These are phyloP conservation scores for Raddia guianensis DNA, from an alignment of 176 grass and related monocot genomes.

Conservation along the genomic window DNA sequence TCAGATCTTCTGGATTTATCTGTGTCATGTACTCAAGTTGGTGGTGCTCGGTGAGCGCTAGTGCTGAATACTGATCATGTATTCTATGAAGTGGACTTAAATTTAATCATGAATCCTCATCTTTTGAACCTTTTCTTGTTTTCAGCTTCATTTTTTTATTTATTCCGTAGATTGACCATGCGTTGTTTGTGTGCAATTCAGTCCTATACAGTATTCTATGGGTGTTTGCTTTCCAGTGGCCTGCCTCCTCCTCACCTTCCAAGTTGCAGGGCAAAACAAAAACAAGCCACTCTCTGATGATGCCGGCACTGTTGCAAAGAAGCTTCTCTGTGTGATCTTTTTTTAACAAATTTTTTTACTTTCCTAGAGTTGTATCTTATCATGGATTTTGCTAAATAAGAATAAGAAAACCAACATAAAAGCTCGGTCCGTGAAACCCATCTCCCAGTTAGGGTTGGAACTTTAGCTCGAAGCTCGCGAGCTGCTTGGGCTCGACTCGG, in stretches of 20 bases:
- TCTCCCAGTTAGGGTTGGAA: too few species aligned
- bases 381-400: too few species aligned
- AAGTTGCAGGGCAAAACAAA: slow-evolving; percentile 42
- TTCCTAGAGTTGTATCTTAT: too few species aligned
- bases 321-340: too few species aligned
- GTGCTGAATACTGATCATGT: slow-evolving; percentile 36
- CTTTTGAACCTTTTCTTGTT: slow-evolving; percentile 38
- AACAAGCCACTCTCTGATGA: slow-evolving; percentile 11
- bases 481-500: too few species aligned
- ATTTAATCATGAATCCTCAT: slow-evolving; percentile 47
- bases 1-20: too few species aligned
- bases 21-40: too few species aligned
- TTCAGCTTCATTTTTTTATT: slow-evolving; percentile 10
- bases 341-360: too few species aligned
- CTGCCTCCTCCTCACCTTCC: slow-evolving; percentile 33
- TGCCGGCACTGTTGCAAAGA: too few species aligned
- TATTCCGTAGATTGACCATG: slow-evolving; percentile 29
- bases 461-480: too few species aligned
- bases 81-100: slow-evolving; percentile 45
- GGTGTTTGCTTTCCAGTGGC: slow-evolving; percentile 53
- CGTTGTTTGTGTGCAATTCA: slow-evolving; percentile 34
- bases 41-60: slow-evolving; percentile 14
- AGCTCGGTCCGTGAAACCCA: too few species aligned
- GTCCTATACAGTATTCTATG: slow-evolving; percentile 29
- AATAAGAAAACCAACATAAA: too few species aligned